These are phyloP conservation scores for Fagopyrum tataricum DNA, from an alignment of 148 eudicot species.

Conservation along the genomic window DNA sequence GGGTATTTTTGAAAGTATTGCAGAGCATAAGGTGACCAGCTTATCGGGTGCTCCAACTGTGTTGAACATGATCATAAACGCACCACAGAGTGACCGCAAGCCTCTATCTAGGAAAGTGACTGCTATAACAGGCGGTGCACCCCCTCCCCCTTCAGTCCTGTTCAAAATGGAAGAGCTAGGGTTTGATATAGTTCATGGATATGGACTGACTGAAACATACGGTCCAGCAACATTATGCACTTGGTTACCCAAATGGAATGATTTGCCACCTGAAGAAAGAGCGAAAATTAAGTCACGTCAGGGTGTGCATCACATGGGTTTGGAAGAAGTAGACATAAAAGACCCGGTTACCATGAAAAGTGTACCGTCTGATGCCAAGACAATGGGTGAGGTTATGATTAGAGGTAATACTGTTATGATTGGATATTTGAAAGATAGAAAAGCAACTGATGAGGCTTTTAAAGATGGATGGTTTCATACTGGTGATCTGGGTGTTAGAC, in stretches of 20 bases:
- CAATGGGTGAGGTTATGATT: conserved; percentile 73
- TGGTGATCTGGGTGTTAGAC: conserved; percentile 63
- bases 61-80: conserved; percentile 49
- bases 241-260: conserved; percentile 70
- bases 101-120: conserved; percentile 40
- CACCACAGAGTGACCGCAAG: conserved; percentile 25
- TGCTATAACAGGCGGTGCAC: conserved; percentile 60
- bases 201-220: conserved; percentile 66
- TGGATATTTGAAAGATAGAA: conserved; percentile 44
- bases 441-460: conserved; percentile 51
- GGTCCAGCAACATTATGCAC: conserved; percentile 62
- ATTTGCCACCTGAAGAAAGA: conserved; percentile 25
- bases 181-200: conserved; percentile 40
- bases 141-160: conserved; percentile 52
- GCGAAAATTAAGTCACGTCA: conserved; percentile 59
- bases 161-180: conserved; percentile 58
- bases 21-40: conserved; percentile 38
- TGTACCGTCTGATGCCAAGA: conserved; percentile 50
- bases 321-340: conserved; percentile 55
- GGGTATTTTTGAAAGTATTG: conserved; percentile 36
- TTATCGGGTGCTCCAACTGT: conserved; percentile 75
- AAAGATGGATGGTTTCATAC: conserved; percentile 60
- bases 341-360: conserved; percentile 47
- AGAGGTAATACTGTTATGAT: conserved; percentile 73
- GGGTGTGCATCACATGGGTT: conserved; percentile 43